Percentiles rank a stretch among this genome's conserved stretches.
phyloP scores from a whole-genome alignment of 169 alveolate genomes.

The Fabrea salina region DNA sequence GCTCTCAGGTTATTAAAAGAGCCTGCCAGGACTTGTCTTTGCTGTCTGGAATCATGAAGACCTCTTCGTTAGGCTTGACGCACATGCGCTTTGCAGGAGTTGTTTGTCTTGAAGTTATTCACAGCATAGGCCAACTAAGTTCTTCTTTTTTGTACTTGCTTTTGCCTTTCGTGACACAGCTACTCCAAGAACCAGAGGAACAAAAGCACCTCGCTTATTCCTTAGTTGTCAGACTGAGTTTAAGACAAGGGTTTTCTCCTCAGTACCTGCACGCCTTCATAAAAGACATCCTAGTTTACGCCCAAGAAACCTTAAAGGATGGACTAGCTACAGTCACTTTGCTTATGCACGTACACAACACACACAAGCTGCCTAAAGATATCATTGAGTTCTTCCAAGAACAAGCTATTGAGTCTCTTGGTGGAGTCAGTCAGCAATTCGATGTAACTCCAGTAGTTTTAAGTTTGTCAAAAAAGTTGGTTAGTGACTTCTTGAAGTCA shows the following conservation, averaged over 20 bases:
- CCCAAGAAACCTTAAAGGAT: no score
- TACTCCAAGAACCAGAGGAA: neutral
- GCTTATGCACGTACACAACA: neutral
- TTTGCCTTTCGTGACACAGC: neutral
- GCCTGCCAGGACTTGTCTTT: neutral
- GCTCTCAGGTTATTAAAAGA: neutral
- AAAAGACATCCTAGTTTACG: neutral
- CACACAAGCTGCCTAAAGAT: neutral
- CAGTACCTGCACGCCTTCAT: slow-evolving; percentile 15
- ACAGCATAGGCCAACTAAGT: neutral
- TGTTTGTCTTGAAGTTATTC: neutral
- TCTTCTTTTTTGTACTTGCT: neutral
- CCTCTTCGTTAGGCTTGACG: neutral
- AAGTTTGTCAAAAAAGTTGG: neutral
- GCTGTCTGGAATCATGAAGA: neutral
- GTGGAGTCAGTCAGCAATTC: neutral
- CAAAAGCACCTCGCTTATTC: neutral
- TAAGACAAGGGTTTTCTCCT: slow-evolving; percentile 12
- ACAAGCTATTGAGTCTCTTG: neutral
- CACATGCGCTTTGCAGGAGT: slow-evolving; percentile 17
- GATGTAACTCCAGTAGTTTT: neutral
- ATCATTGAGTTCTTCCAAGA: neutral
- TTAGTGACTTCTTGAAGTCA: neutral
- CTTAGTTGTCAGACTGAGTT: neutral
- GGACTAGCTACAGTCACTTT: neutral